A percentile compares a stretch with the other conserved stretches of the same genome.
These are phyloP conservation scores for Flagelloscypha sp. DNA, from an alignment of 768 basidiomycete species.

Conservation along the genomic window DNA sequence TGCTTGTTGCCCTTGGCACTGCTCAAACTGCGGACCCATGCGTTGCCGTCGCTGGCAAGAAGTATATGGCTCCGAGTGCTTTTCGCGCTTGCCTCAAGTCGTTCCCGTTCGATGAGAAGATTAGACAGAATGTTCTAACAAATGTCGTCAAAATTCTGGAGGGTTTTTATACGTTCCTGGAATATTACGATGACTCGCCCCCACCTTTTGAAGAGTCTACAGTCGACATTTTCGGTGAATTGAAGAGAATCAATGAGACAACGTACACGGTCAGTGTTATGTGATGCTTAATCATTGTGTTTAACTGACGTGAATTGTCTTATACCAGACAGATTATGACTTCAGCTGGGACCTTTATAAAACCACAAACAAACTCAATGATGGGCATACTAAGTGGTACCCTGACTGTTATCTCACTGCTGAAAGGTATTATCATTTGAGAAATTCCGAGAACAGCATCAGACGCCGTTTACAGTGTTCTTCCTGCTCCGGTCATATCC, in stretches of 20 bases:
- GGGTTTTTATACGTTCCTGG: slow-evolving; percentile 21
- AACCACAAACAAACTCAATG: slow-evolving; percentile 27
- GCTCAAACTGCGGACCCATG: too few relatives aligned
- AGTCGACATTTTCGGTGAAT: slow-evolving; percentile 24
- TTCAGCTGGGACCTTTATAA: slow-evolving; percentile 31
- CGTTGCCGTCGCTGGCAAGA: too few relatives aligned
- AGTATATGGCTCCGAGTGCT: too few relatives aligned
- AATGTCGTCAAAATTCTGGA: slow-evolving; percentile 24
- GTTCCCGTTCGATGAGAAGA: slow-evolving; percentile 31
- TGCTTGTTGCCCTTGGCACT: too few relatives aligned
- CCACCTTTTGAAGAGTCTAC: slow-evolving; percentile 24
- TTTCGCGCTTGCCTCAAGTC: slow-evolving; percentile 20
- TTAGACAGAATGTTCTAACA: slow-evolving; percentile 27
- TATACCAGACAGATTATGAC: slow-evolving; percentile 32
- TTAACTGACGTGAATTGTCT: slow-evolving; percentile 1
- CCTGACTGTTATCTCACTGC: slow-evolving; percentile 46
- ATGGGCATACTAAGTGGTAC: slow-evolving; percentile 44
- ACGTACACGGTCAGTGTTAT: slow-evolving; percentile 18
- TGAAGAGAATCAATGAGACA: slow-evolving; percentile 25
- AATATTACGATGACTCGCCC: slow-evolving; percentile 16
- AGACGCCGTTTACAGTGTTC: too few relatives aligned
- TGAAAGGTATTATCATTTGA: too few relatives aligned
- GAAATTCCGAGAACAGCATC: too few relatives aligned
- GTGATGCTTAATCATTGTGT: not conserved
- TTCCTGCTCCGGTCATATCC: slow-evolving; percentile 48